Base-by-base conservation (phyloP, 1,284 basidiomycete species). In the Cutaneotrichosporon dermatis region DNA sequence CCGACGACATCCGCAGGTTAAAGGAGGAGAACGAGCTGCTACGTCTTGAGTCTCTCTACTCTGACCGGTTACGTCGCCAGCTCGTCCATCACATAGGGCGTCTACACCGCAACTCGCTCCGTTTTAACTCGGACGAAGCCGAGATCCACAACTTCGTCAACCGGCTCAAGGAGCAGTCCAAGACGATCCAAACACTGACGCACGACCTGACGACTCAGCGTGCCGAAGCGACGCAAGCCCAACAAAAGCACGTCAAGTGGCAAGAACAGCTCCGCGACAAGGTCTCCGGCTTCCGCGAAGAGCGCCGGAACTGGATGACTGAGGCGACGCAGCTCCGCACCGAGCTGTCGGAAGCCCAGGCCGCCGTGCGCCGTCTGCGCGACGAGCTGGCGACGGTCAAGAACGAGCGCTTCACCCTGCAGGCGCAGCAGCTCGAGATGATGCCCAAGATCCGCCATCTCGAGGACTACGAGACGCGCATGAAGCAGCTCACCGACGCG, bases 71-170 rank as follows among this genome's bases (percentile, higher is more conserved):
- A 4, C 62, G 68, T 13, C 72, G 70, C 54, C 72, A 75, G 56
- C 68, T 74, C 42, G 59, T 75, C 8, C 66, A 67, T 58, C 75
- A 76, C 58, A 73, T 75, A 42, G 70, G 72, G 1, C 68, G 75
- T 0, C 62, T 76, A 12, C 75, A 76, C 59, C 64, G 64, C 49
- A 69, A 70, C 51, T 70, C 72, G 12, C 56, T 75, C 37, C 67
- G 71, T 8, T 69, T 76, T 64, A 73, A 70, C 60, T 70, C 66
- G 43, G 75, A 76, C 60, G 75, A 76, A 54, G 71, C 72, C 7
- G 75, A 76, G 55, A 73, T 76, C 36, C 70, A 76, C 61, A 75
- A 69, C 57, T 73, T 75, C 50, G 71, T 73, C 37, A 74, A 73
- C 57, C 69, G 71, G 15, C 57, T 75, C 49, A 76, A 76, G 64